These are phyloP conservation scores for Saccharomycodes ludwigii DNA, from an alignment of 805 yeast species.

Conservation along the genomic window DNA sequence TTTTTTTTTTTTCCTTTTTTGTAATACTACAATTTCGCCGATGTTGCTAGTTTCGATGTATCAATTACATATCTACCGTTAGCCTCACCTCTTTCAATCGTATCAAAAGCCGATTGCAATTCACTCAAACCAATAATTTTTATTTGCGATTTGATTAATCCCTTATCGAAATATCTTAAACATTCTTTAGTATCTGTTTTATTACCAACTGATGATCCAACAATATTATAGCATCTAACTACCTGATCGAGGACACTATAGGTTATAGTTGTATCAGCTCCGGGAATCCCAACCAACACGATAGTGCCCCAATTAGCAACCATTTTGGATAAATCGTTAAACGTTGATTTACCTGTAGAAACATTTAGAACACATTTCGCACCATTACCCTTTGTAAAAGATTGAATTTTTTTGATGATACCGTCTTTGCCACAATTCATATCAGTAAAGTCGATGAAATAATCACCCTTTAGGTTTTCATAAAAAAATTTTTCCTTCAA, in stretches of 20 bases:
- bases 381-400: too few relatives aligned
- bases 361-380: too few relatives aligned
- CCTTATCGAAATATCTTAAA: slow-evolving; percentile 39
- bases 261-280: slow-evolving; percentile 42
- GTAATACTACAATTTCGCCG: too few relatives aligned
- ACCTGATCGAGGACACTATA: slow-evolving; percentile 44
- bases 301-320: too few relatives aligned
- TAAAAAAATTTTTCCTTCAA: slow-evolving; percentile 36
- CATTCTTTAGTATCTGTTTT: slow-evolving; percentile 51
- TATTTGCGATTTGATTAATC: slow-evolving; percentile 41
- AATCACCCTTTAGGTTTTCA: too few relatives aligned
- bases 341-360: too few relatives aligned
- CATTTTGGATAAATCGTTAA: too few relatives aligned
- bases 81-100: slow-evolving; percentile 52
- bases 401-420: too few relatives aligned
- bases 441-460: too few relatives aligned
- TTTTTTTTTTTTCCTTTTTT: too few relatives aligned
- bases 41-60: slow-evolving; percentile 30
- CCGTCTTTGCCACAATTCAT: too few relatives aligned
- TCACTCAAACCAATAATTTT: slow-evolving; percentile 42
- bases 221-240: slow-evolving; percentile 39
- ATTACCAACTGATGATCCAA: slow-evolving; percentile 50
- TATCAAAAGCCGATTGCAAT: slow-evolving; percentile 34
- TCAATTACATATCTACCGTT: slow-evolving; percentile 56
- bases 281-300: slow-evolving; percentile 50